Evolutionary conservation across 768 basidiomycete species (phyloP).

Genomic region (Fomitopsis pulvina): DNA sequence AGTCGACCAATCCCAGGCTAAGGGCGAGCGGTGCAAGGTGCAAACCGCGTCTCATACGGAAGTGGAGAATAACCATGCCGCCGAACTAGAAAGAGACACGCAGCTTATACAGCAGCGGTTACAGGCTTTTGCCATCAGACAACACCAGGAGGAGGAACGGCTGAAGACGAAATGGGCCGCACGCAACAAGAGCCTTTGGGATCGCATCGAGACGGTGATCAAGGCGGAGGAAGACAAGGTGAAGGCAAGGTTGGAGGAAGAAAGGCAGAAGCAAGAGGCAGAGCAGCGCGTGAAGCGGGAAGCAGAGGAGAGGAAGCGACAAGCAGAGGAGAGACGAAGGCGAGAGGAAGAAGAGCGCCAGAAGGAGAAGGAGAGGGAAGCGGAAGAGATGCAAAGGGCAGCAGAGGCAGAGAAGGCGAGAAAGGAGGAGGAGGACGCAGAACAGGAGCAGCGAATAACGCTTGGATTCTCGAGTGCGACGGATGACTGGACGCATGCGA

Average conservation of each 20-base stretch:
- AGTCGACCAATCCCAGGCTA: slow-evolving; percentile 19
- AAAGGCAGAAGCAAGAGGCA: slow-evolving; percentile 43
- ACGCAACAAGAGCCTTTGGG: slow-evolving; percentile 39
- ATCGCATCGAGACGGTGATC: slow-evolving; percentile 58
- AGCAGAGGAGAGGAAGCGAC: slow-evolving; percentile 20
- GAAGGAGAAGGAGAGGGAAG: slow-evolving; percentile 16
- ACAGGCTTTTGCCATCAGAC: too few relatives aligned
- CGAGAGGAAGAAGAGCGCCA: slow-evolving; percentile 20
- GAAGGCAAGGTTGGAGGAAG: slow-evolving; percentile 45
- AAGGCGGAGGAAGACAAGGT: slow-evolving; percentile 56
- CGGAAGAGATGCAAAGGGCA: slow-evolving; percentile 15
- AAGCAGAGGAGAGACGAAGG: slow-evolving; percentile 21
- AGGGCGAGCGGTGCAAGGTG: slow-evolving; percentile 10
- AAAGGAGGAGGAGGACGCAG: slow-evolving; percentile 28
- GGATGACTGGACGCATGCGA: slow-evolving; percentile 61
- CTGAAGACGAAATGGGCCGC: slow-evolving; percentile 41
- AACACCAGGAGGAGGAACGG: slow-evolving; percentile 31
- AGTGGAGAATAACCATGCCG: slow-evolving; percentile 27
- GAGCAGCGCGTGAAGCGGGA: slow-evolving; percentile 37
- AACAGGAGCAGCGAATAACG: slow-evolving; percentile 31
- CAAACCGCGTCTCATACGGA: slow-evolving; percentile 14
- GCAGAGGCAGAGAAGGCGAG: slow-evolving; percentile 31
- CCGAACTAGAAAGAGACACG: slow-evolving; percentile 41
- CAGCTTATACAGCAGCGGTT: slow-evolving; percentile 45
- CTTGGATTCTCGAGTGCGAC: slow-evolving; percentile 48